Evolutionary conservation across 805 yeast species (phyloP), one percentile per base, ranked within the genome.

Genomic region (Suhomyces sp.): DNA sequence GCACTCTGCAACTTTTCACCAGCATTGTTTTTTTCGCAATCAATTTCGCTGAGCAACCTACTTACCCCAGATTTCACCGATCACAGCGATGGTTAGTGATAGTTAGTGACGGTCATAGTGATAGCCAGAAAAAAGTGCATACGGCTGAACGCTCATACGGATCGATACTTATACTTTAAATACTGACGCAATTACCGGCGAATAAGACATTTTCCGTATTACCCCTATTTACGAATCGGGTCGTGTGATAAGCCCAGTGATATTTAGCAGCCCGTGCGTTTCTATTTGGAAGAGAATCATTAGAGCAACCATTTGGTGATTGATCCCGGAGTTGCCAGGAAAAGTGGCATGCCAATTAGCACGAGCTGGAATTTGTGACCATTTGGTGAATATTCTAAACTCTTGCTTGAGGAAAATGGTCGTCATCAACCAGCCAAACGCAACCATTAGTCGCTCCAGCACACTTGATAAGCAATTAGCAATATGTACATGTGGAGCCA

Each of bases 141-240:
- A 27, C 31, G 31, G 31, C 31, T 27, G 31, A 27, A 27, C 31
- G 31, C 31, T 12, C n/a, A 7, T 22, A 22, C 24, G 2, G 12
- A 12, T 6, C 31, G n/a, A 5, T 12, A 25, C 29, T 9, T 25
- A 25, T 10, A 25, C 29, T 27, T 27, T 27, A 27, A 27, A 4
- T 12, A 12, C 17, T n/a, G 3, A 13, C 35, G 35, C 17, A n/a
- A 6, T n/a, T 31, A 6, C 17, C 17, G 17, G 35, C 6, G 9
- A 31, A 27, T 27, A n/a, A 31, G 22, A 13, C 41, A 37, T 37
- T 5, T 35, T 37, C 41, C 22, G 41, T 17, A 9, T 19, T 37
- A 37, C 41, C 41, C 41, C 41, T 37, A 37, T 37, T 37, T 37
- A 37, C 41, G 22, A 37, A 37, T 37, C 41, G 41, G 41, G 41